A percentile compares a stretch with the other conserved stretches of the same genome.
phyloP scores from a whole-genome alignment of 305 asterid genomes.

The Fraxinus sp. region DNA sequence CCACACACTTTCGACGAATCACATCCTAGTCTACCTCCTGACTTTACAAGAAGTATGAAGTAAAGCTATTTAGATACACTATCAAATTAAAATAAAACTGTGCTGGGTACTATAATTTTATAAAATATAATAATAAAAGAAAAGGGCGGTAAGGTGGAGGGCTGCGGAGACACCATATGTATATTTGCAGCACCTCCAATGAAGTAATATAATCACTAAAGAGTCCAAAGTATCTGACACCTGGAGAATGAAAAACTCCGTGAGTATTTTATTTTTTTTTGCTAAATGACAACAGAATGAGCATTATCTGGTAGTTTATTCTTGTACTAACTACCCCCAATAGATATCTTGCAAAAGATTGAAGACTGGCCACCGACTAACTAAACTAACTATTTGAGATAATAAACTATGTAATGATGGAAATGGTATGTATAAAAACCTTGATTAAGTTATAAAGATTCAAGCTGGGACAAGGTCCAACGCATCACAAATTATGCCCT shows the following conservation, averaged over 20 bases:
- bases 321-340: not conserved
- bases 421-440: slow-evolving; percentile 7
- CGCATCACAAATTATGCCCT: slow-evolving; percentile 16
- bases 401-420: slow-evolving; percentile 9
- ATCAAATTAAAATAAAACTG: not conserved
- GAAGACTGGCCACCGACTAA: not conserved
- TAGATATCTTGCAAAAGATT: not conserved
- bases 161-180: not conserved
- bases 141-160: not conserved
- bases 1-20: not conserved
- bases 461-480: slow-evolving; percentile 5
- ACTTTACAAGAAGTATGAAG: not conserved
- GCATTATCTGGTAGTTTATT: not conserved
- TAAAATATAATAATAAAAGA: not conserved
- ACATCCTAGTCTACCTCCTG: not conserved
- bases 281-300: not conserved
- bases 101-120: not conserved
- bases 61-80: not conserved
- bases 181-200: not conserved
- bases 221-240: not conserved
- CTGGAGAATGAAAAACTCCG: not conserved
- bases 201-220: not conserved
- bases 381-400: not conserved
- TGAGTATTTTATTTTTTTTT: not conserved
- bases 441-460: not conserved